phyloP scores from a whole-genome alignment of 163 green algal genomes.

The Scenedesmus sp. region DNA sequence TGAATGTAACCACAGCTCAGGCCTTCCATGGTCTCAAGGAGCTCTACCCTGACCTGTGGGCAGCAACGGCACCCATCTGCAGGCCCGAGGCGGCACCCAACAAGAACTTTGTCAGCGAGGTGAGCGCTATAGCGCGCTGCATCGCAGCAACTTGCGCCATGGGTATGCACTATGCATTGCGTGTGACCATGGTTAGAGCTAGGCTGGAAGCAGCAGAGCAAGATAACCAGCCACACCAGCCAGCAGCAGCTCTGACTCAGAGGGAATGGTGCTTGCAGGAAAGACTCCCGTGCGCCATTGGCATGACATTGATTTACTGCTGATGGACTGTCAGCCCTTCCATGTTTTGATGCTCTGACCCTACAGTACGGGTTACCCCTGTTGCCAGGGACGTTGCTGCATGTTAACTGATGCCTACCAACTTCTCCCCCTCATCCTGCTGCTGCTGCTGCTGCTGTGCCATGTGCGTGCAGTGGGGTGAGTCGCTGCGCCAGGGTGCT shows the following conservation, averaged over 20 bases:
- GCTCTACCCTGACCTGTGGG: conserved; percentile 47
- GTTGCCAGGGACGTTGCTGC: neutral
- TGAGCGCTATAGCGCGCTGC: neutral
- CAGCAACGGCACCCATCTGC: conserved; percentile 39
- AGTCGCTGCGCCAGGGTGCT: conserved; percentile 39
- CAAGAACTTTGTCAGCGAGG: conserved; percentile 53
- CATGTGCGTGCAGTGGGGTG: conserved; percentile 15
- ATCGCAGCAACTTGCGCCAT: neutral
- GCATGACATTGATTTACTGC: too few species aligned
- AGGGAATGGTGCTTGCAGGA: too few species aligned
- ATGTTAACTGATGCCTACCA: neutral
- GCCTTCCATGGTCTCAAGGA: conserved; percentile 47
- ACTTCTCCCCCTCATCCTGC: neutral
- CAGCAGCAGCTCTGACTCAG: too few species aligned
- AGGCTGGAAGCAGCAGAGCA: too few species aligned
- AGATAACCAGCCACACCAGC: too few species aligned
- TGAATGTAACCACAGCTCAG: conserved; percentile 36
- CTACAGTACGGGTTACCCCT: neutral
- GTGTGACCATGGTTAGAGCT: too few species aligned
- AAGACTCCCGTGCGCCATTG: too few species aligned
- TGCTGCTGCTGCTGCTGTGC: neutral
- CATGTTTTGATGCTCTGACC: too few species aligned
- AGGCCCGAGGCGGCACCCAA: conserved; percentile 38
- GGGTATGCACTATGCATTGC: too few species aligned
- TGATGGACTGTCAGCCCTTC: too few species aligned